A percentile compares a stretch with the other conserved stretches of the same genome.
phyloP scores from a whole-genome alignment of 2,329 filamentous ascomycete genomes.

The Pezizomycotina sp. region DNA sequence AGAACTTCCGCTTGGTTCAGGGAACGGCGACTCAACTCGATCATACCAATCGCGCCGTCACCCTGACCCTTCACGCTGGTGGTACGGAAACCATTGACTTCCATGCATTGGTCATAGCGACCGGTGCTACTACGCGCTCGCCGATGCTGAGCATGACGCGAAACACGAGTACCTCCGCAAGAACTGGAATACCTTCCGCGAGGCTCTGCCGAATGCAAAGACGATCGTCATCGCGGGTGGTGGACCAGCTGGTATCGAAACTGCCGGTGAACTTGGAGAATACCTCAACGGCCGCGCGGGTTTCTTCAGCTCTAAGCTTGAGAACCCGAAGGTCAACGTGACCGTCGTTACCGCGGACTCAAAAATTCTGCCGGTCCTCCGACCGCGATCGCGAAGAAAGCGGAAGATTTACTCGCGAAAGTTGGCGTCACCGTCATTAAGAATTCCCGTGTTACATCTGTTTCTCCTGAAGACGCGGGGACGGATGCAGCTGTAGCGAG shows the following conservation, averaged over 20 bases:
- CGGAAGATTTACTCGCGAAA: conserved; percentile 31
- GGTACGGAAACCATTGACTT: conserved; percentile 27
- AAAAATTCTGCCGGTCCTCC: conserved; percentile 32
- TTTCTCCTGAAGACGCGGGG: conserved; percentile 27
- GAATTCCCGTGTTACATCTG: conserved; percentile 29
- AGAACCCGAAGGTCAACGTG: conserved; percentile 31
- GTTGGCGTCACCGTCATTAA: conserved; percentile 36
- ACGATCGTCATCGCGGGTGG: conserved; percentile 34
- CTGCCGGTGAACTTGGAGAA: conserved; percentile 37
- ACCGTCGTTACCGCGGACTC: conserved; percentile 32
- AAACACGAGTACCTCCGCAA: conserved; percentile 23
- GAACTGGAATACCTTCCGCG: conserved; percentile 31
- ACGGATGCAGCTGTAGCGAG: conserved; percentile 22
- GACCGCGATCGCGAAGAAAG: conserved; percentile 30
- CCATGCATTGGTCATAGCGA: conserved; percentile 36
- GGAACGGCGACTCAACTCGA: conserved; percentile 31
- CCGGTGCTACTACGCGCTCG: conserved; percentile 34
- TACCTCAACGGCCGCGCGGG: conserved; percentile 35
- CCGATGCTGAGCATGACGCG: conserved; percentile 26
- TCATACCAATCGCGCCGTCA: conserved; percentile 27
- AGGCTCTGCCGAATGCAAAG: conserved; percentile 30
- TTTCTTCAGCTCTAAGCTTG: conserved; percentile 27
- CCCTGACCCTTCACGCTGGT: conserved; percentile 20
- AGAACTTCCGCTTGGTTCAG: conserved; percentile 32
- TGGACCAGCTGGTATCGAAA: conserved; percentile 34